Conservation (phyloP, 768 basidiomycete species). For the Glaciozyma martinii region DNA sequence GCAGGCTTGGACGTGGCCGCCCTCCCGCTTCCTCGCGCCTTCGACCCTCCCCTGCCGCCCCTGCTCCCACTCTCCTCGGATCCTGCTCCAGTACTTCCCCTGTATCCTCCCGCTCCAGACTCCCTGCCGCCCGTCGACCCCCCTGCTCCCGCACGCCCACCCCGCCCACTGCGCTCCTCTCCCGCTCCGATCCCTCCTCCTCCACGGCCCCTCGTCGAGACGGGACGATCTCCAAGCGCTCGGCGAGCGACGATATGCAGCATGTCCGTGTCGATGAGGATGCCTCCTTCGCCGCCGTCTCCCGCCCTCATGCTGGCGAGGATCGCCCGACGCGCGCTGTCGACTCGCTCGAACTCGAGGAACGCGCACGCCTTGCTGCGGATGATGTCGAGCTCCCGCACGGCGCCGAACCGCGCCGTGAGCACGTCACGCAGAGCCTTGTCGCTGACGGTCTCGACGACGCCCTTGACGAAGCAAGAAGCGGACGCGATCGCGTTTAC, state of each 20-base stretch:
- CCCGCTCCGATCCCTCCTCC: constrained; percentile 4
- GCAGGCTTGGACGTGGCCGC: neutral
- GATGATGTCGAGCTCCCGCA: constrained; percentile 83
- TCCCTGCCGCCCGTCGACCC: neutral
- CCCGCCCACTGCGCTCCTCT: neutral
- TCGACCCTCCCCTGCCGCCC: neutral
- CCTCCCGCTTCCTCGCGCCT: too few relatives aligned
- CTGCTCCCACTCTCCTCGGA: neutral
- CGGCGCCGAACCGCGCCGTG: constrained; percentile 59
- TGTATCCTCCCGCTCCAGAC: neutral
- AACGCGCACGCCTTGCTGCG: constrained; percentile 85
- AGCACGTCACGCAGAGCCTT: constrained; percentile 49
- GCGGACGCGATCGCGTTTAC: constrained; percentile 51
- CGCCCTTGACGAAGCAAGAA: constrained; percentile 89
- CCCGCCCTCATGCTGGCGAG: constrained; percentile 53
- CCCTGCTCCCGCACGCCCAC: neutral
- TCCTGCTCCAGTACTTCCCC: neutral
- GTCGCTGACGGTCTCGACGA: constrained; percentile 57
- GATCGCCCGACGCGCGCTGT: constrained; percentile 79
- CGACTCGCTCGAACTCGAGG: constrained; percentile 71
- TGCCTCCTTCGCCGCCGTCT: constrained; percentile 82
- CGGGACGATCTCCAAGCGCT: constrained; percentile 16
- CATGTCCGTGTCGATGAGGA: constrained; percentile 57
- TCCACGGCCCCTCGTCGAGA: neutral
- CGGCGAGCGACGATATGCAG: constrained; percentile 30